A percentile compares a stretch with the other conserved stretches of the same genome.
Evolutionary conservation across 139 green algal genomes (phyloP).

Genomic region (Chlamydomonas applanata): DNA sequence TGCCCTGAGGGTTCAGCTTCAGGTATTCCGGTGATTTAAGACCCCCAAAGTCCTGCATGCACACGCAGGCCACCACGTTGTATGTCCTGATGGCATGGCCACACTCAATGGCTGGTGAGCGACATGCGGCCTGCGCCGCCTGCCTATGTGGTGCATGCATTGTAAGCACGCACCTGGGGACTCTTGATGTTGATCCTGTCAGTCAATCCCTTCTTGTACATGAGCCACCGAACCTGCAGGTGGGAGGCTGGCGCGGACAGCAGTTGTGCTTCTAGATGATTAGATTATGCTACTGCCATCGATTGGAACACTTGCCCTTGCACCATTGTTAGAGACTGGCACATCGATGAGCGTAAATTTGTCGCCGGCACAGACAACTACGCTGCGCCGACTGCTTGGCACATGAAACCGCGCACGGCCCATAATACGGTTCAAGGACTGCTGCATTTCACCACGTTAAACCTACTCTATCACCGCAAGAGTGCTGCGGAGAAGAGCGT

Average conservation of each 20-base stretch:
- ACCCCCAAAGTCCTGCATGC: conserved; percentile 41
- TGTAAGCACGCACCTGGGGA: too few species aligned
- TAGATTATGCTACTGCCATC: background rate
- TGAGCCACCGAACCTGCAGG: conserved; percentile 46
- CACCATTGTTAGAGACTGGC: conserved; percentile 66
- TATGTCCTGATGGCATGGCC: too few species aligned
- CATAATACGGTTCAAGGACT: too few species aligned
- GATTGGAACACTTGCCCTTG: conserved; percentile 25
- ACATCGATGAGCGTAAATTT: conserved; percentile 49
- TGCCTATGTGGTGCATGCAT: too few species aligned
- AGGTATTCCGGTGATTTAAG: conserved; percentile 39
- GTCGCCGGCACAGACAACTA: too few species aligned
- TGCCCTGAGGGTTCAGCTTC: conserved; percentile 51
- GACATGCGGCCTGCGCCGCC: too few species aligned
- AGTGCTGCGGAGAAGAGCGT: too few species aligned
- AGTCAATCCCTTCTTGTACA: conserved; percentile 67
- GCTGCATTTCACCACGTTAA: too few species aligned
- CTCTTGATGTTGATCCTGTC: conserved; percentile 49
- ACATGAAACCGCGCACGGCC: too few species aligned
- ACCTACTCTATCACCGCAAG: too few species aligned
- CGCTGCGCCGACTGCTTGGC: too few species aligned
- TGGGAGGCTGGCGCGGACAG: background rate
- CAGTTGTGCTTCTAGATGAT: background rate
- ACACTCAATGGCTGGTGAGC: too few species aligned
- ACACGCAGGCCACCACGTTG: conserved; percentile 35